Evolutionary conservation across 306 rosid genomes (phyloP).

Genomic region (Medicago truncatula): MtrunA17r5.0-ANR NC_053049.1:47587501-47588000

Average conservation of each 20-base stretch:
- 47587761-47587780: constrained; percentile 83
- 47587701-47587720: constrained; percentile 25
- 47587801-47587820: constrained; percentile 82
- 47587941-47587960: not conserved
- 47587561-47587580: constrained; percentile 54
- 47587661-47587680: constrained; percentile 70
- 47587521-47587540: constrained; percentile 37
- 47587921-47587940: constrained; percentile 20
- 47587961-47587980: not conserved
- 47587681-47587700: constrained; percentile 53
- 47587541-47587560: constrained; percentile 75
- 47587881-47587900: not conserved
- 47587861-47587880: constrained; percentile 94
- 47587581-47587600: constrained; percentile 69
- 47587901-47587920: not conserved
- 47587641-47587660: constrained; percentile 67
- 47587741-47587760: constrained; percentile 55
- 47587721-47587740: not conserved
- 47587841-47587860: constrained; percentile 85
- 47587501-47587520: constrained; percentile 5
- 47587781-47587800: constrained; percentile 77
- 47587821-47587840: constrained; percentile 65
- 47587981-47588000: constrained; percentile 6
- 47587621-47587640: constrained; percentile 75
- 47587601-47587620: constrained; percentile 81